Evolutionary conservation across 192 early-diverging fungal genomes (phyloP).

Genomic region (Gonapodya sp.): DNA sequence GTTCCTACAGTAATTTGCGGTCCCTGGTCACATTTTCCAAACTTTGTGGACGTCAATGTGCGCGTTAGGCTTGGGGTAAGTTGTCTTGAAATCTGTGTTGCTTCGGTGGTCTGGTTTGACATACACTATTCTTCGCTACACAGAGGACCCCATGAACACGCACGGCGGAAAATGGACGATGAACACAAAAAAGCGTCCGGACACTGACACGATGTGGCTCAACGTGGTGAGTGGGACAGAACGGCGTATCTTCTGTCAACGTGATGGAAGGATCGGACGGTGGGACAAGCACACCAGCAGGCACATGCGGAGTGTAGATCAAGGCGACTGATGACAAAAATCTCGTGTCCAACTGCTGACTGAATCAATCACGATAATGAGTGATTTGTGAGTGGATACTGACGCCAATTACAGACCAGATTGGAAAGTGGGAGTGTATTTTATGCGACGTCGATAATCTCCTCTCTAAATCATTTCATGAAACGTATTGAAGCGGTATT

Average conservation of each 20-base stretch:
- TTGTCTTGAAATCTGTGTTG: too few species aligned
- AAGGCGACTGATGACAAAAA: slow-evolving; percentile 10
- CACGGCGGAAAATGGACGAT: slow-evolving; percentile 88
- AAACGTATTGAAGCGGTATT: too few species aligned
- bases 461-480: too few species aligned
- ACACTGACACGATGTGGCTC: slow-evolving; percentile 79
- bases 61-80: background rate
- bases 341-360: slow-evolving; percentile 9
- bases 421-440: too few species aligned
- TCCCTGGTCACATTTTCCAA: too few species aligned
- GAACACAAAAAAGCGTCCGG: slow-evolving; percentile 54
- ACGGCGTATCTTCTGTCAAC: slow-evolving; percentile 2
- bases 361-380: background rate
- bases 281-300: too few species aligned
- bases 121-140: too few species aligned
- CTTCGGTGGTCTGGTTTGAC: too few species aligned
- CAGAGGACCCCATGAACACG: slow-evolving; percentile 78
- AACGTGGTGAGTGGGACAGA: slow-evolving; percentile 49
- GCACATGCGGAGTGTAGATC: slow-evolving; percentile 18
- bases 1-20: too few species aligned
- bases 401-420: background rate
- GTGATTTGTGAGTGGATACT: background rate
- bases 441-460: too few species aligned
- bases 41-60: background rate
- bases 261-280: background rate